Percentiles rank a stretch among this genome's conserved stretches.
Conservation (phyloP, 441 rosid genomes). For the Erodium moschatum region DNA sequence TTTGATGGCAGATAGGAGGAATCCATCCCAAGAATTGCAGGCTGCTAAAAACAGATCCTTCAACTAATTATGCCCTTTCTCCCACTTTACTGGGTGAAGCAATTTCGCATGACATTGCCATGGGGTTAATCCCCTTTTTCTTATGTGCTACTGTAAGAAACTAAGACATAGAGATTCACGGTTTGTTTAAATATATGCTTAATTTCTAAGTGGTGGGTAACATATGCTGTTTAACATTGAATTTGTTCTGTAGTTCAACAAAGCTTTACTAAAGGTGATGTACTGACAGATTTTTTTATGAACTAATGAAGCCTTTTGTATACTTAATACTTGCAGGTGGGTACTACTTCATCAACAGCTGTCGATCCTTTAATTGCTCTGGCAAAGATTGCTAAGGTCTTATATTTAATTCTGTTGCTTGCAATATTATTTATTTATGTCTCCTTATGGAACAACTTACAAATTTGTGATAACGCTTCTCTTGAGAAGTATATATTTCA, state of each 20-base stretch:
- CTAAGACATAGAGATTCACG: not conserved
- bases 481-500: not conserved
- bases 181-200: not conserved
- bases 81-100: slow-evolving; percentile 46
- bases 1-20: slow-evolving; percentile 58
- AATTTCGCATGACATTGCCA: slow-evolving; percentile 51
- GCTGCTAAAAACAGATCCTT: slow-evolving; percentile 52
- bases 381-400: slow-evolving; percentile 63
- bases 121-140: slow-evolving; percentile 66
- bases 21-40: slow-evolving; percentile 61
- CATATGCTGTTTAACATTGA: too few species aligned
- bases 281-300: not conserved
- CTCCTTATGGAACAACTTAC: not conserved
- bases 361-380: slow-evolving; percentile 61
- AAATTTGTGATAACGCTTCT: not conserved
- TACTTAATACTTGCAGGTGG: slow-evolving; percentile 47
- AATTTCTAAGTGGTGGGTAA: too few species aligned
- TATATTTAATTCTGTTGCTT: slow-evolving; percentile 1
- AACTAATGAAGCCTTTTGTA: slow-evolving; percentile 8
- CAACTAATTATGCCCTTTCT: slow-evolving; percentile 52
- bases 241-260: not conserved
- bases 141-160: slow-evolving; percentile 65
- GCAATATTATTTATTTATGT: not conserved
- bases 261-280: slow-evolving; percentile 4
- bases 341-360: slow-evolving; percentile 86